A percentile compares a stretch with the other conserved stretches of the same genome.
Conservation (phyloP, 257 asterid species). For the Anisodus acutangulus region DNA sequence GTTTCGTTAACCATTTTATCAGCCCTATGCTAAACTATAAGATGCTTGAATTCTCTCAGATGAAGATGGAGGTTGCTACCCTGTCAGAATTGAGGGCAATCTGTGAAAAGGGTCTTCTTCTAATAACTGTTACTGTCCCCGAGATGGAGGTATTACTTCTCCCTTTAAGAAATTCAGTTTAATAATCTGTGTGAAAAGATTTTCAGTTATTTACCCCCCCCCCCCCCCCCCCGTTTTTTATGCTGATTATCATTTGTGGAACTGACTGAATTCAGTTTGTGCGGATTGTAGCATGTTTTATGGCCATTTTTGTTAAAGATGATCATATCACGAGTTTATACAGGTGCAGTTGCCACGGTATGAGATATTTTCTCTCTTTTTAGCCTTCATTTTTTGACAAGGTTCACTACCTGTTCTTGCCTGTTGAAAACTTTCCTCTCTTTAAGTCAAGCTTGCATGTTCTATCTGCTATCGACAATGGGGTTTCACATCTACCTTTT, state of each 20-base stretch:
- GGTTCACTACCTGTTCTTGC: slow-evolving; percentile 29
- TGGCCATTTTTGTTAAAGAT: slow-evolving; percentile 96
- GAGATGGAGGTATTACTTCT: slow-evolving; percentile 88
- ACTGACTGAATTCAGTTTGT: slow-evolving; percentile 23
- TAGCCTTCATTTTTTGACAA: not conserved
- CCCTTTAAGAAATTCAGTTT: slow-evolving; percentile 22
- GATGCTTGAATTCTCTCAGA: slow-evolving; percentile 55
- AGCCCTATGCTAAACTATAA: slow-evolving; percentile 17
- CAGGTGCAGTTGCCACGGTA: slow-evolving; percentile 96
- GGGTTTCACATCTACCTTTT: not conserved
- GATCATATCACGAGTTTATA: slow-evolving; percentile 86
- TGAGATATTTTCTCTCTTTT: slow-evolving; percentile 32
- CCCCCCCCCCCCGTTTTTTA: not conserved
- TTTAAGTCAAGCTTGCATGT: slow-evolving; percentile 4
- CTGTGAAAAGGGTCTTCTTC: slow-evolving; percentile 96
- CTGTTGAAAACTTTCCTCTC: not conserved
- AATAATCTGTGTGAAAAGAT: not conserved
- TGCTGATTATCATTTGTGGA: slow-evolving; percentile 31
- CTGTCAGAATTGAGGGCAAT: slow-evolving; percentile 74
- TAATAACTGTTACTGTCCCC: slow-evolving; percentile 90
- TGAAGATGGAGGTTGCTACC: slow-evolving; percentile 57
- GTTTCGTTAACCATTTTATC: too few species aligned
- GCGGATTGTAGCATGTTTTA: slow-evolving; percentile 80
- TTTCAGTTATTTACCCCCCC: not conserved
- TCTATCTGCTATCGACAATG: not conserved